Conservation (phyloP, 345 rosid species). For the Brassica carinata region DNA sequence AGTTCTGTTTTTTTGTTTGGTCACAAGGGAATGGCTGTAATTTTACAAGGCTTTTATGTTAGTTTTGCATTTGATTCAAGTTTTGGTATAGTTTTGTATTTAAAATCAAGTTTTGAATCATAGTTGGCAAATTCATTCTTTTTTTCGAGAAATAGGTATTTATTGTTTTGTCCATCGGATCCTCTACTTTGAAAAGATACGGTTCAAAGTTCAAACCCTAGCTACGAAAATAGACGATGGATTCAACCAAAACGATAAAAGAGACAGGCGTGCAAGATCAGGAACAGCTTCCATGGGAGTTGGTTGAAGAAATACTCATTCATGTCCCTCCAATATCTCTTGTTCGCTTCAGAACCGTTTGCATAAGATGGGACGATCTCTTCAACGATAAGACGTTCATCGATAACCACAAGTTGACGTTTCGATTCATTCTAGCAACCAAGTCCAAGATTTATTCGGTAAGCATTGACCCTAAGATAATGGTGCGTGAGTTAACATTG, state of each 20-base stretch:
- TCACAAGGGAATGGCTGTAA: too few relatives aligned
- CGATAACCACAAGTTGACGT: neutral
- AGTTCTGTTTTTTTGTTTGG: too few relatives aligned
- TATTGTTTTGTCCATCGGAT: too few relatives aligned
- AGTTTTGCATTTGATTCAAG: too few relatives aligned
- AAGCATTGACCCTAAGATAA: neutral
- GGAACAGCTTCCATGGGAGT: neutral
- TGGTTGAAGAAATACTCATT: neutral
- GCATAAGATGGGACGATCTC: neutral
- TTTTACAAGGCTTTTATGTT: too few relatives aligned
- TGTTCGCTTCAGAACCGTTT: neutral
- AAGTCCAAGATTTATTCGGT: neutral
- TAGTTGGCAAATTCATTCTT: too few relatives aligned
- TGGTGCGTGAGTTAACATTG: neutral
- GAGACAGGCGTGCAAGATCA: neutral
- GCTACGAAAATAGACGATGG: neutral
- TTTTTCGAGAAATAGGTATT: too few relatives aligned
- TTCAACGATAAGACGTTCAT: neutral
- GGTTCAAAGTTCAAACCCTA: neutral
- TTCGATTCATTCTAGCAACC: neutral
- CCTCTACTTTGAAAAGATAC: too few relatives aligned
- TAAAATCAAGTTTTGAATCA: too few relatives aligned
- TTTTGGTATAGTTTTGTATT: too few relatives aligned
- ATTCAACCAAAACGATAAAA: neutral
- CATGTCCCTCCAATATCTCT: neutral